Evolutionary conservation across 148 eudicot genomes (phyloP).

Genomic region (Hydrangea macrophylla): DNA sequence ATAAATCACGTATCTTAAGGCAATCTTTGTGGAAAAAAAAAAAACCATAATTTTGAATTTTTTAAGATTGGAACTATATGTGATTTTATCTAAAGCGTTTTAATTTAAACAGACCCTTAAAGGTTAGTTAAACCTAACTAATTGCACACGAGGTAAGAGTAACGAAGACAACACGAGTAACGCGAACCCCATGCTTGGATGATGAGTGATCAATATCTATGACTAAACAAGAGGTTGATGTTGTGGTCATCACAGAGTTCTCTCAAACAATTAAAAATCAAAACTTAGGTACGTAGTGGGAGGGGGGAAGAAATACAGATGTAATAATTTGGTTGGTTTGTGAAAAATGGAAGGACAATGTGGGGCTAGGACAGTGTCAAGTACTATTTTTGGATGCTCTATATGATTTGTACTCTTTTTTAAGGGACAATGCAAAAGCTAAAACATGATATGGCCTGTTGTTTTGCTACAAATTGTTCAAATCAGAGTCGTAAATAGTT

Average conservation of each 20-base stretch:
- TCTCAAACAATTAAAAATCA: background rate
- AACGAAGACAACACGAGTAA: background rate
- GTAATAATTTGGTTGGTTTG: background rate
- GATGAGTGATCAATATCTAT: background rate
- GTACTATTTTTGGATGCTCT: slow-evolving; percentile 17
- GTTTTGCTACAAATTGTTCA: background rate
- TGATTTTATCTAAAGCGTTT: too few relatives aligned
- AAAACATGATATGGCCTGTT: background rate
- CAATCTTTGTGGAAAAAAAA: too few relatives aligned
- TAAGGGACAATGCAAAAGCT: background rate
- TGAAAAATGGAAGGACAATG: background rate
- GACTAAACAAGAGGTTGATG: background rate
- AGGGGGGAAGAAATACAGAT: background rate
- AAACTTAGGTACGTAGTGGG: background rate
- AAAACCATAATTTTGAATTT: too few relatives aligned
- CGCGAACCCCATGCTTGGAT: background rate
- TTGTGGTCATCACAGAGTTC: background rate
- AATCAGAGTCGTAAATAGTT: background rate
- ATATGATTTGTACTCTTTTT: background rate
- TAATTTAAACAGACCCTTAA: too few relatives aligned
- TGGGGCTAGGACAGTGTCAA: background rate
- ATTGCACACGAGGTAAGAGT: too few relatives aligned
- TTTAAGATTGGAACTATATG: too few relatives aligned
- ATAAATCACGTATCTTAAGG: too few relatives aligned
- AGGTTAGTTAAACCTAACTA: too few relatives aligned